A percentile compares a stretch with the other conserved stretches of the same genome.
These are phyloP conservation scores for Cystobasidium sp. DNA, from an alignment of 1,284 basidiomycete genomes.

Conservation along the genomic window DNA sequence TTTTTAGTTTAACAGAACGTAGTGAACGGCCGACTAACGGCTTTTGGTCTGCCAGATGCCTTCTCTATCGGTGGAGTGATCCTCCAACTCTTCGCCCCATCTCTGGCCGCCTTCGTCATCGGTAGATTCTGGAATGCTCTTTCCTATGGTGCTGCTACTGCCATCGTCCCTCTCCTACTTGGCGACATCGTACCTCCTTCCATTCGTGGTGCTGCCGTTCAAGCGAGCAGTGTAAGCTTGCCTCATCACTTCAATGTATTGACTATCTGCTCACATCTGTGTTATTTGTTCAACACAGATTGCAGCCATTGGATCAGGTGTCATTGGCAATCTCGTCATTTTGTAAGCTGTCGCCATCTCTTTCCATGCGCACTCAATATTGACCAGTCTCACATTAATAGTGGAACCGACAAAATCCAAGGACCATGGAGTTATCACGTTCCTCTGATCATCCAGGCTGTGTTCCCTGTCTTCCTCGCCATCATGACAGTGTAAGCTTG, in stretches of 20 bases:
- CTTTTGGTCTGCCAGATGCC: not conserved
- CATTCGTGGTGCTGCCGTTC: constrained; percentile 3
- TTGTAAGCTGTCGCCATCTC: not conserved
- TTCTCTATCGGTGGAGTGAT: constrained; percentile 7
- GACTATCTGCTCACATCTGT: not conserved
- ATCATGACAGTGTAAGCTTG: not conserved
- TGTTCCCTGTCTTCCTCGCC: constrained; percentile 1
- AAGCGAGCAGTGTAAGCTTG: constrained; percentile 11
- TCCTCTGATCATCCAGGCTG: constrained; percentile 9
- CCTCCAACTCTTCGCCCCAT: not conserved
- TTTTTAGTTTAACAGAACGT: no score
- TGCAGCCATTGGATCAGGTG: not conserved
- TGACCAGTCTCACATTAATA: not conserved
- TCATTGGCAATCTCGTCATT: constrained; percentile 2
- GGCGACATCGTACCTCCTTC: constrained; percentile 7
- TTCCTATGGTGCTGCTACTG: constrained; percentile 4
- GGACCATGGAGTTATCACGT: constrained; percentile 1
- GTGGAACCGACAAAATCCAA: constrained; percentile 6
- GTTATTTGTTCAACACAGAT: not conserved
- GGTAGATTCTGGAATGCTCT: constrained; percentile 6
- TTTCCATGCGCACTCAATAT: no score
- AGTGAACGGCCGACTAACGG: not conserved
- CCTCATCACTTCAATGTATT: no score
- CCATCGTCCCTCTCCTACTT: constrained; percentile 3
- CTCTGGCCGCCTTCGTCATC: not conserved